phyloP scores from a whole-genome alignment of 345 rosid genomes.

The Erysimum cheiranthoides region DNA sequence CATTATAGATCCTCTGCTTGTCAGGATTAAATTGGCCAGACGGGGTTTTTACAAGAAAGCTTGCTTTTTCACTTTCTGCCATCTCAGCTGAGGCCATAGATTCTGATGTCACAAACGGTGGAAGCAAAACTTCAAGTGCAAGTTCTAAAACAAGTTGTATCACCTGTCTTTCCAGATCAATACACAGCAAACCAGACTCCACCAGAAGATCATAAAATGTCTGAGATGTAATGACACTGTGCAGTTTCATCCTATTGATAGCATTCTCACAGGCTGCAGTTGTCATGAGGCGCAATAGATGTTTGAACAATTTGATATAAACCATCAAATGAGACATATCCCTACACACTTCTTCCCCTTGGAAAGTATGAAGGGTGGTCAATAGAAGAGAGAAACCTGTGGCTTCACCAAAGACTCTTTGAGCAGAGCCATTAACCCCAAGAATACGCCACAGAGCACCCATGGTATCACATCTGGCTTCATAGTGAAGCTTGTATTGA shows the following conservation, averaged over 20 bases:
- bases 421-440: conserved; percentile 75
- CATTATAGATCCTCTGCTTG: conserved; percentile 79
- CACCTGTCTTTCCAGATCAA: conserved; percentile 88
- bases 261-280: conserved; percentile 75
- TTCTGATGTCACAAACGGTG: conserved; percentile 77
- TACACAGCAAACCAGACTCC: conserved; percentile 86
- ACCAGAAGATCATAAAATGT: conserved; percentile 82
- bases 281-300: conserved; percentile 83
- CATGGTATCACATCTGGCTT: conserved; percentile 89
- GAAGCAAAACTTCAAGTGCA: conserved; percentile 85
- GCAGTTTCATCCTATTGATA: conserved; percentile 79
- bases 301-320: conserved; percentile 69
- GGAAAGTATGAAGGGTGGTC: conserved; percentile 81
- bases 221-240: conserved; percentile 70
- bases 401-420: conserved; percentile 87
- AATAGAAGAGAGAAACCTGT: conserved; percentile 93
- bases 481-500: conserved; percentile 75
- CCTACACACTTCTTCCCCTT: conserved; percentile 58
- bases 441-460: conserved; percentile 87
- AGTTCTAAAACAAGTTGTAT: conserved; percentile 84
- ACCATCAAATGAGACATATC: conserved; percentile 56
- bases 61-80: conserved; percentile 53
- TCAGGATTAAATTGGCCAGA: conserved; percentile 67
- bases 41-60: conserved; percentile 58
- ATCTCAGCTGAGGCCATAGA: conserved; percentile 49